Conservation (phyloP, 805 yeast genomes). For the Komagataella phaffii region DNA sequence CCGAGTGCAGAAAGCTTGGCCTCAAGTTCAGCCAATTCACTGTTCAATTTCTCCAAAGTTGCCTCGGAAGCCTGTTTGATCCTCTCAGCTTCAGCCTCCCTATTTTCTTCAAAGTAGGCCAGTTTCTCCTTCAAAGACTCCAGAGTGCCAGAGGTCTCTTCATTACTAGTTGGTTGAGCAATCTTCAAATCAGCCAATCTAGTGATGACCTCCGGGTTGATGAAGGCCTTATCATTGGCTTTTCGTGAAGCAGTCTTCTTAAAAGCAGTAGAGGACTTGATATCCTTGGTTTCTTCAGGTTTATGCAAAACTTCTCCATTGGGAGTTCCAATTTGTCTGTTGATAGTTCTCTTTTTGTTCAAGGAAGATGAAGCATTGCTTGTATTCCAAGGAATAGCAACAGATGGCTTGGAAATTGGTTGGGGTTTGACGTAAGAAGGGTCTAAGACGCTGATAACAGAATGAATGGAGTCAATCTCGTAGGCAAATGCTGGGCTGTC, state of each 20-base stretch:
- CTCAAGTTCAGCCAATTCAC: constrained; percentile 54
- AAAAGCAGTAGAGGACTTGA: constrained; percentile 20
- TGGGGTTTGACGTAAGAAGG: constrained; percentile 58
- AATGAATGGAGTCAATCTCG: constrained; percentile 68
- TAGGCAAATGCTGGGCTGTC: constrained; percentile 67
- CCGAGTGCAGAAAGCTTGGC: constrained; percentile 15
- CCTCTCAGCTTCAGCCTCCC: constrained; percentile 68
- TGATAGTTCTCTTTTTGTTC: not conserved
- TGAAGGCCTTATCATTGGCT: constrained; percentile 39
- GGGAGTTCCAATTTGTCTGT: constrained; percentile 1
- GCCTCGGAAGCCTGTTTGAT: constrained; percentile 68
- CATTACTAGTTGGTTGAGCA: constrained; percentile 64
- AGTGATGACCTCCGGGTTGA: constrained; percentile 72
- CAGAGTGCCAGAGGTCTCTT: constrained; percentile 54
- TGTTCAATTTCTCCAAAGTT: not conserved
- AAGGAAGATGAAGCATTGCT: not conserved
- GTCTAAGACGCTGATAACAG: constrained; percentile 61
- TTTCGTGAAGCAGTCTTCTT: not conserved
- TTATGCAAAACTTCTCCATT: not conserved
- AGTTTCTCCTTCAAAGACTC: constrained; percentile 62
- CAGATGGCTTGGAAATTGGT: constrained; percentile 5
- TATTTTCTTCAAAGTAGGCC: constrained; percentile 51
- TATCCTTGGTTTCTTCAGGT: constrained; percentile 28
- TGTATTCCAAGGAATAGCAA: constrained; percentile 4
- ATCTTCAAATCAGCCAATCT: constrained; percentile 66